phyloP scores from a whole-genome alignment of 208 protist species.

The Trypanosoma vivax region DNA sequence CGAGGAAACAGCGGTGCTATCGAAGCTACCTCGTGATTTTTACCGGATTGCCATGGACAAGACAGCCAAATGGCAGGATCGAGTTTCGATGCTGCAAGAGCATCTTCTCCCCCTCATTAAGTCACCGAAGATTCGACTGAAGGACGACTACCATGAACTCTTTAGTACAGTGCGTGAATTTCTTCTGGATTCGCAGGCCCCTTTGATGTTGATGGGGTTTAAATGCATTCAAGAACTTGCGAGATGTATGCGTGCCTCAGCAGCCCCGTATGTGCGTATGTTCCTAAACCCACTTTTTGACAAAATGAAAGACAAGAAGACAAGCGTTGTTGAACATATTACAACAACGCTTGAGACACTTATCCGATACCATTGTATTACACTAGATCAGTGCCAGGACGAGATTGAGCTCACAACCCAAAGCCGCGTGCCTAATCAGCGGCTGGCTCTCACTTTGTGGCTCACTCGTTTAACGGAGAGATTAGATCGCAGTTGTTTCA shows the following conservation, averaged over 20 bases:
- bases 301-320: constrained; percentile 90
- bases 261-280: constrained; percentile 38
- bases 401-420: constrained; percentile 65
- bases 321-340: constrained; percentile 73
- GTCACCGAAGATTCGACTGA: constrained; percentile 47
- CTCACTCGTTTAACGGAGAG: constrained; percentile 51
- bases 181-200: constrained; percentile 75
- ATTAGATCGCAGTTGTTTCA: constrained; percentile 39
- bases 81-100: constrained; percentile 60
- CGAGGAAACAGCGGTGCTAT: constrained; percentile 55
- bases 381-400: constrained; percentile 78
- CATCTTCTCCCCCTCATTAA: constrained; percentile 52
- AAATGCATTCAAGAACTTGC: constrained; percentile 81
- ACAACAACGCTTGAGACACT: constrained; percentile 69
- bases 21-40: constrained; percentile 69
- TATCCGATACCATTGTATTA: constrained; percentile 68
- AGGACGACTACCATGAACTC: constrained; percentile 87
- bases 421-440: constrained; percentile 80
- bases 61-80: constrained; percentile 64
- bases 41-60: constrained; percentile 67
- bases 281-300: constrained; percentile 67
- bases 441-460: constrained; percentile 54
- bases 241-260: constrained; percentile 43
- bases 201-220: constrained; percentile 79
- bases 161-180: constrained; percentile 58